These are phyloP conservation scores for Yamadazyma pseudoaaseri DNA, from an alignment of 1,139 yeast species.

Conservation along the genomic window DNA sequence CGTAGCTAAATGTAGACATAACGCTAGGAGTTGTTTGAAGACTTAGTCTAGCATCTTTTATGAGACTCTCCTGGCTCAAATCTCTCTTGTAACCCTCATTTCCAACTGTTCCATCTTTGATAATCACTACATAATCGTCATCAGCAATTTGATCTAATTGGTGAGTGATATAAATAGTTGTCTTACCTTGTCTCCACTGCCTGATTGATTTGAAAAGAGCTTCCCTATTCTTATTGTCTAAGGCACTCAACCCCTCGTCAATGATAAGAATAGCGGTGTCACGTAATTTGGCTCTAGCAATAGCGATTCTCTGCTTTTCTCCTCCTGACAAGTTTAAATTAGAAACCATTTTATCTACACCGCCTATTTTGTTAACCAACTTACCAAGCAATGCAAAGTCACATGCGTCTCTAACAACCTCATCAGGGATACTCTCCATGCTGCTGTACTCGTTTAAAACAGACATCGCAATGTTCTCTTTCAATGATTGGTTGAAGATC, in stretches of 20 bases:
- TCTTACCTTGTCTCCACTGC: constrained; percentile 61
- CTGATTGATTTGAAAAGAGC: constrained; percentile 49
- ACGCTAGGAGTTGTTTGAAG: neutral
- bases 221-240: constrained; percentile 54
- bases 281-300: constrained; percentile 78
- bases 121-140: constrained; percentile 53
- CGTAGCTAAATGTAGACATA: constrained; percentile 2
- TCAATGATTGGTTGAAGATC: constrained; percentile 62
- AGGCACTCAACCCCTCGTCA: constrained; percentile 85
- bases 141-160: constrained; percentile 56
- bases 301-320: constrained; percentile 75
- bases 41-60: constrained; percentile 10
- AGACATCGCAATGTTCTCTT: constrained; percentile 59
- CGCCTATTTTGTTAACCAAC: constrained; percentile 49
- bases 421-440: constrained; percentile 22
- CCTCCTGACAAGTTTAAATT: constrained; percentile 80
- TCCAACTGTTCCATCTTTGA: constrained; percentile 57
- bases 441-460: constrained; percentile 24
- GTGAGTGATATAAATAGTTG: constrained; percentile 83
- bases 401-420: constrained; percentile 43
- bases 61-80: constrained; percentile 13
- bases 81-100: constrained; percentile 22
- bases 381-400: constrained; percentile 50
- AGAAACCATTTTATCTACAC: constrained; percentile 53
- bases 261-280: constrained; percentile 72